A percentile compares a stretch with the other conserved stretches of the same genome.
Conservation (phyloP, 805 yeast genomes). For the Wickerhamomyces strasburgensis region DNA sequence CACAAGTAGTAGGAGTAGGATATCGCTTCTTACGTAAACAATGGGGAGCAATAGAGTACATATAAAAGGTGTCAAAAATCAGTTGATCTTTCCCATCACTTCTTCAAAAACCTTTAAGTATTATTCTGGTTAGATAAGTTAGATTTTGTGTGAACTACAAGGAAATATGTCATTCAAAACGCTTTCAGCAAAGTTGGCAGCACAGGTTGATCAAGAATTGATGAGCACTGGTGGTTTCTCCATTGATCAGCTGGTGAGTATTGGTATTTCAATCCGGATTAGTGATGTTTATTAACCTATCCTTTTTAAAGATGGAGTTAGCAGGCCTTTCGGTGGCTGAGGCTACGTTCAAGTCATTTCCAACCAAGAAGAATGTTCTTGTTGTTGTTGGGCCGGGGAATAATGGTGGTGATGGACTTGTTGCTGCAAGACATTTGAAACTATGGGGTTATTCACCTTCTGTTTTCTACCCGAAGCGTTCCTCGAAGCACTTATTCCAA, state of each 20-base stretch:
- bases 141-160: no score
- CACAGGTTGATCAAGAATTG: constrained; percentile 74
- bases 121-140: no score
- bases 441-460: constrained; percentile 75
- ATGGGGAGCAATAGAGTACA: no score
- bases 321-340: constrained; percentile 96
- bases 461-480: constrained; percentile 73
- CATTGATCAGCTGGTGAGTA: constrained; percentile 61
- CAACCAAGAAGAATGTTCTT: constrained; percentile 46
- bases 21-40: no score
- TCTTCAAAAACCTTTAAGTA: no score
- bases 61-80: no score
- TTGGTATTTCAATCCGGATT: neutral
- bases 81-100: neutral
- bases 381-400: constrained; percentile 94
- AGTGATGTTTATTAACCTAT: constrained; percentile 2
- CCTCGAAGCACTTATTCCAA: constrained; percentile 50
- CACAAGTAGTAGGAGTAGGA: no score
- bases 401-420: constrained; percentile 94
- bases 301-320: constrained; percentile 68
- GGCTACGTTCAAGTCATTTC: constrained; percentile 65
- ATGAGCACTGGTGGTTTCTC: constrained; percentile 84
- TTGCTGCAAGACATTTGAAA: constrained; percentile 86
- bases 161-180: constrained; percentile 30
- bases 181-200: constrained; percentile 52